Base-by-base conservation (phyloP, 441 rosid genomes). In the Jatropha multifida region DNA sequence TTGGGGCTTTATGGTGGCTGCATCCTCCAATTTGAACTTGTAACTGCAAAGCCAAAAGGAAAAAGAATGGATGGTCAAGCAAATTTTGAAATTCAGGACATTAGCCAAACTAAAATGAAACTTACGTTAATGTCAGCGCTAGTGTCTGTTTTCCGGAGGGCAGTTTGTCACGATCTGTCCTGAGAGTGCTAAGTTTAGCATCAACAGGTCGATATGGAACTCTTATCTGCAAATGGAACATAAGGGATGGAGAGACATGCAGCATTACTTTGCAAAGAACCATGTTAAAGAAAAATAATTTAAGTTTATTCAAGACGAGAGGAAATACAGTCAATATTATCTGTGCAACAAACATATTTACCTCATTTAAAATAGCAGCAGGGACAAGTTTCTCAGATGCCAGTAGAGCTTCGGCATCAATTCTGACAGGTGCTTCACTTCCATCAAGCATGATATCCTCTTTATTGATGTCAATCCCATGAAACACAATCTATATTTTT, bases 11-110 rank as follows among this genome's bases (percentile, higher is more conserved):
- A 94, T 89, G 82, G 88, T 92, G 76, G 97, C 93, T 78, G 87
- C 98, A 75, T 94, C 98, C 83, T 94, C 98, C 83, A 96, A 85
- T 86, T 92, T 96, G 84, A 96, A 84, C 85, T 88, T 91, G 90
- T 94, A 96, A 75, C 98, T 94, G 86, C 85, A 85, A 51, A 81
- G 72, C 74, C 76, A 77, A 80, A 68, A 76, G 65, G 69, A 74
- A n/a, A 71, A 69, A 68, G 38, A 68, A 63, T 15, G 44, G 18
- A 67, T 40, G 73, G 63, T 26, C 14, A 74, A 14, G 51, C 48
- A 65, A 48, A 8, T 59, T 60, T 60, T 68, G 46, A 77, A 79
- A 69, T 44, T 61, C 58, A 75, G 46, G 40, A 70, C 13, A 77
- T 58, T 52, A 75, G 60, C 27, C 10, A 69, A 76, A 61, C 41